Percentiles rank a stretch among this genome's conserved stretches.
Conservation (phyloP, 73 alveolate species). For the Symbiodinium natans region DNA sequence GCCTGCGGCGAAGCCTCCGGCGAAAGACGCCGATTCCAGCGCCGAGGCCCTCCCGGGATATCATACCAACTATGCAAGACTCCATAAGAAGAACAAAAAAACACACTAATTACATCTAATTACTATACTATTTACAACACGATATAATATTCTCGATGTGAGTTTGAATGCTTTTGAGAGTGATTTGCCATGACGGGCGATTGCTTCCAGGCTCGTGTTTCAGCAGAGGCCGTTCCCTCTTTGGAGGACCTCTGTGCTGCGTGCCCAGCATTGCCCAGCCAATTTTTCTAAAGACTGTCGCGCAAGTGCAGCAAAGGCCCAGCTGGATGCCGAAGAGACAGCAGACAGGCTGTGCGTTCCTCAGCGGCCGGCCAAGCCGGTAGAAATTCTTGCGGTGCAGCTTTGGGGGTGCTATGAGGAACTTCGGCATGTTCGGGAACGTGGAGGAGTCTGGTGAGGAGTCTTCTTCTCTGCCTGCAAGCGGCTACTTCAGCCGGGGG, state of each 20-base stretch:
- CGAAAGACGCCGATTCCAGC: not conserved
- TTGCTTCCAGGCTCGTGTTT: too few species aligned
- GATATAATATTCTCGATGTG: too few species aligned
- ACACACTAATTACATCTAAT: too few species aligned
- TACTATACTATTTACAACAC: too few species aligned
- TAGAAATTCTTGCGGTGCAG: not conserved
- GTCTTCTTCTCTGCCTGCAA: not conserved
- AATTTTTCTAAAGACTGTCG: too few species aligned
- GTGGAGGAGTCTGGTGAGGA: not conserved
- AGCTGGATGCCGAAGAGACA: slow-evolving; percentile 52
- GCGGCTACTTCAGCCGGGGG: slow-evolving; percentile 29
- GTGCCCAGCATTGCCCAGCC: not conserved
- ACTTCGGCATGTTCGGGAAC: slow-evolving; percentile 34
- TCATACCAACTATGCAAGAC: too few species aligned
- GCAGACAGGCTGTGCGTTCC: not conserved
- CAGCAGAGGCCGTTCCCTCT: slow-evolving; percentile 16
- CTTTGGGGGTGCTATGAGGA: not conserved
- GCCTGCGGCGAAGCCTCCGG: not conserved
- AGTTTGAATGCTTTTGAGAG: too few species aligned
- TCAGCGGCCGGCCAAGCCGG: not conserved
- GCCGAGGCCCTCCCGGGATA: too few species aligned
- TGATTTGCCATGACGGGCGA: too few species aligned
- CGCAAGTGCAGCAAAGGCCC: too few species aligned
- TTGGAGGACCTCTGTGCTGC: slow-evolving; percentile 41
- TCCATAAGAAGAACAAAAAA: too few species aligned